phyloP scores from a whole-genome alignment of 2,329 filamentous ascomycete genomes.

The Pseudogymnoascus sp. region DNA sequence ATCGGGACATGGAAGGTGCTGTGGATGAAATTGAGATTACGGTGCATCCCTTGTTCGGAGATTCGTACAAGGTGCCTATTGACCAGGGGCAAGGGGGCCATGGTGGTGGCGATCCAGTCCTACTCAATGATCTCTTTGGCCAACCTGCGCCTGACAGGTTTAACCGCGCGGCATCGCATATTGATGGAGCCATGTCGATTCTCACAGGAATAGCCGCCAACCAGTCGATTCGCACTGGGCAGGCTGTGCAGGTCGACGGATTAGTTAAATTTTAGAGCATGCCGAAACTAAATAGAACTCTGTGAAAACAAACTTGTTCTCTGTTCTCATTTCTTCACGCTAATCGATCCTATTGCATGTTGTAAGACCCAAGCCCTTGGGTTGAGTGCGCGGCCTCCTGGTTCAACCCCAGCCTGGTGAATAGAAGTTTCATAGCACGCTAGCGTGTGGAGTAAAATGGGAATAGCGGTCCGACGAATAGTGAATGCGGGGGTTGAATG shows the following conservation, averaged over 20 bases:
- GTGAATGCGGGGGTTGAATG: background rate
- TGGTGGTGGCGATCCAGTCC: conserved; percentile 49
- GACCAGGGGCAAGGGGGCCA: conserved; percentile 45
- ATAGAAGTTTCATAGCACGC: background rate
- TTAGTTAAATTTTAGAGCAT: conserved; percentile 12
- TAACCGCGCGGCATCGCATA: conserved; percentile 46
- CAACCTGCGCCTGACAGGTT: conserved; percentile 42
- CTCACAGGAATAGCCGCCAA: conserved; percentile 53
- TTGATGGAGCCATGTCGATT: conserved; percentile 51
- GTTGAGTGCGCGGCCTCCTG: background rate
- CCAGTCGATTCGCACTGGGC: conserved; percentile 45
- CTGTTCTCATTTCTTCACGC: background rate
- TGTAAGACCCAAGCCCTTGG: no score
- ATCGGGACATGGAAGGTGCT: conserved; percentile 45
- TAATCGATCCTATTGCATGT: background rate
- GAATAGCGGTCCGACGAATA: no score
- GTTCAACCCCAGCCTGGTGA: background rate
- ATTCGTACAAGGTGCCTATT: conserved; percentile 46
- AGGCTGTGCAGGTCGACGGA: conserved; percentile 46
- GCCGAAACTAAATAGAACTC: background rate
- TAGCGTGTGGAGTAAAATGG: background rate
- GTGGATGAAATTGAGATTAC: conserved; percentile 41
- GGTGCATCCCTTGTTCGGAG: conserved; percentile 46
- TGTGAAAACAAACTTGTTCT: background rate
- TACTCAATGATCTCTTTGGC: conserved; percentile 50